phyloP scores from a whole-genome alignment of 2,329 filamentous ascomycete species.

The Dryadomyces quercivorus region DNA sequence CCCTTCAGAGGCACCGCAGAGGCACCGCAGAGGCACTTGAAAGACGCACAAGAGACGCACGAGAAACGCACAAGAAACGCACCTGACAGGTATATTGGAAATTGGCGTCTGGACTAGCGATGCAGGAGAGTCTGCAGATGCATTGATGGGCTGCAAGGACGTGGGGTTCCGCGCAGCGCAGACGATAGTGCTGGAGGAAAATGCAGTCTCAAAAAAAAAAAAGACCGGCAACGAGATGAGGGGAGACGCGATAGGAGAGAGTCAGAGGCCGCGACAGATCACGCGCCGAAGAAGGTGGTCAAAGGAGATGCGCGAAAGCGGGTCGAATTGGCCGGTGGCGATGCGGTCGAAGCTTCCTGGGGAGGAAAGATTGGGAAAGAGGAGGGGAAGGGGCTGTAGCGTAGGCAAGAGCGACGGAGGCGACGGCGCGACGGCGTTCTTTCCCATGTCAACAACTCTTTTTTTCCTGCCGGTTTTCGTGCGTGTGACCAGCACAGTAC shows the following conservation, averaged over 20 bases:
- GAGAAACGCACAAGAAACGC: background rate
- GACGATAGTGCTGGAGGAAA: background rate
- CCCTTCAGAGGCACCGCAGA: too few relatives aligned
- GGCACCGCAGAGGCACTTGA: too few relatives aligned
- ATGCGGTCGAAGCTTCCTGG: constrained; percentile 3
- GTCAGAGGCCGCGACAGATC: background rate
- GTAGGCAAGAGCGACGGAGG: background rate
- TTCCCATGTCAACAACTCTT: constrained; percentile 4
- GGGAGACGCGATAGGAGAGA: background rate
- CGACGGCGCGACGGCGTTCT: background rate
- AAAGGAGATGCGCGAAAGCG: constrained; percentile 11
- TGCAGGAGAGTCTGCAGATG: constrained; percentile 9
- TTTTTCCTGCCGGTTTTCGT: background rate
- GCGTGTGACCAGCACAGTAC: background rate
- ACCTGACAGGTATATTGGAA: background rate
- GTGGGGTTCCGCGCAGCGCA: constrained; percentile 10
- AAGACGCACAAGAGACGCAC: background rate
- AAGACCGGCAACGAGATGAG: background rate
- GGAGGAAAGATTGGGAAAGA: background rate
- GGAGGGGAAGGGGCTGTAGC: background rate
- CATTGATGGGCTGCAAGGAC: constrained; percentile 11
- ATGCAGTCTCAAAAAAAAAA: background rate
- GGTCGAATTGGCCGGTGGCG: constrained; percentile 5
- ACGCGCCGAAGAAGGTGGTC: background rate
- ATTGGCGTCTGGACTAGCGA: constrained; percentile 7